Percentiles rank a stretch among this genome's conserved stretches.
Conservation (phyloP, 768 basidiomycete genomes). For the Serendipita indica region DNA sequence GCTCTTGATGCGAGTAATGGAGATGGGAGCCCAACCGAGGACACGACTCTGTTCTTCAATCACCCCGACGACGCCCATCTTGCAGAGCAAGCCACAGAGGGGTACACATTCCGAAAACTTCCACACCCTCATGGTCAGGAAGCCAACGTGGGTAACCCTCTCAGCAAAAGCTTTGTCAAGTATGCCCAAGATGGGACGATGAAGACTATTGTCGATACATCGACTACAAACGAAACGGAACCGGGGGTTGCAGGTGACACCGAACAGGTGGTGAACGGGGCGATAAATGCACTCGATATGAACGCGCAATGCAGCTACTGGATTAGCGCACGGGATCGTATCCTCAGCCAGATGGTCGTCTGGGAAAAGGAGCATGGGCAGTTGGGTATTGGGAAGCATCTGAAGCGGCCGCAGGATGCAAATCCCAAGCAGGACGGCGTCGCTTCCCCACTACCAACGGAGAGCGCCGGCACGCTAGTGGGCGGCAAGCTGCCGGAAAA, state of each 20-base stretch:
- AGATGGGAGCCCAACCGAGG: constrained; percentile 32
- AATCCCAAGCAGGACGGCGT: constrained; percentile 14
- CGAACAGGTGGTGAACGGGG: constrained; percentile 33
- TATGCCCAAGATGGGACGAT: constrained; percentile 77
- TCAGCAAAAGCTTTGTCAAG: constrained; percentile 79
- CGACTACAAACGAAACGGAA: background rate
- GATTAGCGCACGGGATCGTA: constrained; percentile 87
- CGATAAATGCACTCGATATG: constrained; percentile 75
- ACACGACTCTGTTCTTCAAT: constrained; percentile 39
- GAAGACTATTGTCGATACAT: constrained; percentile 45
- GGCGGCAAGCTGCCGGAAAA: no score
- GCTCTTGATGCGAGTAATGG: constrained; percentile 18
- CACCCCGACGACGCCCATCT: constrained; percentile 48
- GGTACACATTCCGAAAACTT: constrained; percentile 68
- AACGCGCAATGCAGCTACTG: constrained; percentile 94
- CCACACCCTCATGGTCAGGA: constrained; percentile 93
- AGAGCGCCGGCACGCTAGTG: constrained; percentile 10
- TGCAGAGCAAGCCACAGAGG: constrained; percentile 30
- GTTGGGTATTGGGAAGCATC: constrained; percentile 33
- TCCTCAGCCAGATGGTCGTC: constrained; percentile 83
- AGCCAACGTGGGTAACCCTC: constrained; percentile 88
- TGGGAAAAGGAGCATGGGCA: constrained; percentile 46
- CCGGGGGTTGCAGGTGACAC: constrained; percentile 13
- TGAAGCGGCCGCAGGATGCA: no score
- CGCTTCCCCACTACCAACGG: constrained; percentile 15